These are phyloP conservation scores for Amanita polypyramis DNA, from an alignment of 768 basidiomycete genomes.

Conservation along the genomic window DNA sequence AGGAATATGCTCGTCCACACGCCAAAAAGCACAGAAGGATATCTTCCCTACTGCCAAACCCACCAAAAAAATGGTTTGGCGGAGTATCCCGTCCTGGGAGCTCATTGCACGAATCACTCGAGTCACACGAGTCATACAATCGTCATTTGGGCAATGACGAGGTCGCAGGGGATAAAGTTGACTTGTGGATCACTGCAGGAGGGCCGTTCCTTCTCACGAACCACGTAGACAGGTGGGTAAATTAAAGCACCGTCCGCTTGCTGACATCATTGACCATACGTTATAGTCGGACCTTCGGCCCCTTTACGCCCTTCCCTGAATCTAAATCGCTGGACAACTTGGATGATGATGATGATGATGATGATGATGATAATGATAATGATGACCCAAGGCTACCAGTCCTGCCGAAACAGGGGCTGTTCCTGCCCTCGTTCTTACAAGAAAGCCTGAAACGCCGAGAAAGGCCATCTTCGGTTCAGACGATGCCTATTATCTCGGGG, in stretches of 20 bases:
- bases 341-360: background rate
- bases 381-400: background rate
- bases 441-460: background rate
- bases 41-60: background rate
- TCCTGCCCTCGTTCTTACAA: background rate
- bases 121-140: background rate
- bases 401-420: background rate
- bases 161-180: slow-evolving; percentile 4
- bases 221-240: slow-evolving; percentile 16
- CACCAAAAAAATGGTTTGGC: background rate
- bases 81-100: background rate
- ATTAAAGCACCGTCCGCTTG: background rate
- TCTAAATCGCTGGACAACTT: too few species aligned
- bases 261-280: background rate
- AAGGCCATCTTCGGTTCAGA: slow-evolving; percentile 16
- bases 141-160: background rate
- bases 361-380: background rate
- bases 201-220: slow-evolving; percentile 19
- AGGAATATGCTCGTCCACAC: too few species aligned
- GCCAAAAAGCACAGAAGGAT: background rate
- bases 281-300: background rate
- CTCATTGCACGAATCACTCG: background rate
- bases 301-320: background rate
- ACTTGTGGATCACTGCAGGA: slow-evolving; percentile 25
- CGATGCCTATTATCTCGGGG: slow-evolving; percentile 13